Percentiles rank a stretch among this genome's conserved stretches.
Conservation (phyloP, 257 asterid genomes). For the Petunia secreta region DNA sequence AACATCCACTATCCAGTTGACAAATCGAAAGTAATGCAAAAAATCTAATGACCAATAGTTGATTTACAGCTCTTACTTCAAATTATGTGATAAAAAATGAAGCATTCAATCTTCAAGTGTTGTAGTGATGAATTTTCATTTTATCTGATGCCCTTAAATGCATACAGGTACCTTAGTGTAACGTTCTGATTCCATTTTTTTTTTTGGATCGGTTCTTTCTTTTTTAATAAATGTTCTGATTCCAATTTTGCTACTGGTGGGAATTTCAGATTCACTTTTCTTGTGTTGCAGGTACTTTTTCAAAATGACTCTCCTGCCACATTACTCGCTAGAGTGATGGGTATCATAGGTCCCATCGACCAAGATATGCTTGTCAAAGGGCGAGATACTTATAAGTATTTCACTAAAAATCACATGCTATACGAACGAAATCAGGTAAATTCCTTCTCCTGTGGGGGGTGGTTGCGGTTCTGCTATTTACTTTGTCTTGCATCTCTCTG, state of each 20-base stretch:
- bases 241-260: conserved; percentile 3
- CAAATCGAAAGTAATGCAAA: not conserved
- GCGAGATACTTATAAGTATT: conserved; percentile 81
- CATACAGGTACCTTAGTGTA: not conserved
- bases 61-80: not conserved
- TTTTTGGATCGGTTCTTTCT: no score
- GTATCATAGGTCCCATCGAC: conserved; percentile 79
- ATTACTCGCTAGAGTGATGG: conserved; percentile 93
- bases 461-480: not conserved
- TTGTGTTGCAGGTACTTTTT: conserved; percentile 75
- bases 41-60: conserved; percentile 4
- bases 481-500: not conserved
- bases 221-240: not conserved
- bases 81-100: not conserved
- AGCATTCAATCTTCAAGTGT: not conserved
- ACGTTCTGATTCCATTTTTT: conserved; percentile 3
- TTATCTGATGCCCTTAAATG: not conserved
- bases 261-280: not conserved
- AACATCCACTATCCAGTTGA: not conserved
- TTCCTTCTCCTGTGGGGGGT: conserved; percentile 14
- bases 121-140: not conserved
- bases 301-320: conserved; percentile 99
- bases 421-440: conserved; percentile 93
- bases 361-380: conserved; percentile 92
- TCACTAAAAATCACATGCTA: conserved; percentile 93